Percentiles rank a stretch among this genome's conserved stretches.
These are phyloP conservation scores for Mycena citricolor DNA, from an alignment of 1,284 basidiomycete genomes.

Conservation along the genomic window DNA sequence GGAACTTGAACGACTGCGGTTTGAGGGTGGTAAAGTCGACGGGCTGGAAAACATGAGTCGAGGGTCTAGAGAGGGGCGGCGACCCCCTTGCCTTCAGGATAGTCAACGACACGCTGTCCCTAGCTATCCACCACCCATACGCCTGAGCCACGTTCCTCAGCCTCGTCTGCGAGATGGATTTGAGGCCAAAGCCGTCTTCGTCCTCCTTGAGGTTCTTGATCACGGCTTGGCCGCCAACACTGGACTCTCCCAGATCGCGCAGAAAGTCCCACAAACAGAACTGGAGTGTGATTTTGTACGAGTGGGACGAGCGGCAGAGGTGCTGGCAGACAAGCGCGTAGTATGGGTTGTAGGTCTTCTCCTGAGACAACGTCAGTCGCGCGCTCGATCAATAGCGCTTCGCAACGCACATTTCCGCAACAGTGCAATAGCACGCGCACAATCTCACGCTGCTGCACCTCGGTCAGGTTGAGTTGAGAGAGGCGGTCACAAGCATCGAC, in stretches of 20 bases:
- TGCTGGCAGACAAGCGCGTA: slow-evolving; percentile 87
- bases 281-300: slow-evolving; percentile 90
- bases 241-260: slow-evolving; percentile 84
- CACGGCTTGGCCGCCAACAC: slow-evolving; percentile 79
- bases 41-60: slow-evolving; percentile 48
- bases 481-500: slow-evolving; percentile 89
- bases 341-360: slow-evolving; percentile 93
- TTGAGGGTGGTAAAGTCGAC: slow-evolving; percentile 81
- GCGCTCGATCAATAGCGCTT: neutral
- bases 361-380: slow-evolving; percentile 45
- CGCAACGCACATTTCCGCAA: slow-evolving; percentile 75
- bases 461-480: slow-evolving; percentile 79
- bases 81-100: slow-evolving; percentile 74
- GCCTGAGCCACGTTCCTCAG: slow-evolving; percentile 63
- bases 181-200: slow-evolving; percentile 45
- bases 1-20: slow-evolving; percentile 60
- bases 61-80: slow-evolving; percentile 2
- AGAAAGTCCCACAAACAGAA: slow-evolving; percentile 98
- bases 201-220: slow-evolving; percentile 58
- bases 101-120: slow-evolving; percentile 67
- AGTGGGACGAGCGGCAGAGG: slow-evolving; percentile 71
- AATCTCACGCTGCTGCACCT: slow-evolving; percentile 93
- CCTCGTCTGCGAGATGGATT: slow-evolving; percentile 60
- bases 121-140: slow-evolving; percentile 83
- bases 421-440: slow-evolving; percentile 92